A percentile compares a stretch with the other conserved stretches of the same genome.
Conservation (phyloP, 192 early-diverging fungal genomes). For the Tieghemiomyces parasiticus region DNA sequence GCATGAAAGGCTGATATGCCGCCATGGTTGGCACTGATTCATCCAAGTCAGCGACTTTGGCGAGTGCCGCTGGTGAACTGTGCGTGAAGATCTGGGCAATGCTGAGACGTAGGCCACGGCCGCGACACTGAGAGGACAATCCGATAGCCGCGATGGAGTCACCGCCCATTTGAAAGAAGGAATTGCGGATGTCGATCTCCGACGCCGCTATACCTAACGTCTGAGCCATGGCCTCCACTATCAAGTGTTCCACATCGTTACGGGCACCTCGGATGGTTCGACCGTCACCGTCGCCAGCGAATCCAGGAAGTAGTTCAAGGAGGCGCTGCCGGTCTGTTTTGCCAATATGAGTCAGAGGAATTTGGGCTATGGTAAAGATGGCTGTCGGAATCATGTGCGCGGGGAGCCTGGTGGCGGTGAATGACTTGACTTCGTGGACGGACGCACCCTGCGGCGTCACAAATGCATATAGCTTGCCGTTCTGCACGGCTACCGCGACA, state of each 20-base stretch:
- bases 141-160: conserved; percentile 1
- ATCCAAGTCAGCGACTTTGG: too few species aligned
- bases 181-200: background rate
- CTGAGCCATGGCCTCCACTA: background rate
- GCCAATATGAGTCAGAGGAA: background rate
- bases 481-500: conserved; percentile 16
- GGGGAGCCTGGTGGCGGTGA: background rate
- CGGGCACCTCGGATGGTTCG: background rate
- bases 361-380: background rate
- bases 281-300: background rate
- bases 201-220: background rate
- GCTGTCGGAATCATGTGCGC: background rate
- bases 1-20: too few species aligned
- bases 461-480: background rate
- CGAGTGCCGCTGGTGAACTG: too few species aligned
- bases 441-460: background rate
- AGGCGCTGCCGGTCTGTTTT: background rate
- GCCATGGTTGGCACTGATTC: too few species aligned
- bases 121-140: background rate
- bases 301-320: background rate
- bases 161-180: conserved; percentile 7
- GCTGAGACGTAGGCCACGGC: background rate
- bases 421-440: background rate
- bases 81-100: background rate
- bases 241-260: background rate